These are phyloP conservation scores for Lepraria neglecta DNA, from an alignment of 495 filamentous ascomycete genomes.

Conservation along the genomic window DNA sequence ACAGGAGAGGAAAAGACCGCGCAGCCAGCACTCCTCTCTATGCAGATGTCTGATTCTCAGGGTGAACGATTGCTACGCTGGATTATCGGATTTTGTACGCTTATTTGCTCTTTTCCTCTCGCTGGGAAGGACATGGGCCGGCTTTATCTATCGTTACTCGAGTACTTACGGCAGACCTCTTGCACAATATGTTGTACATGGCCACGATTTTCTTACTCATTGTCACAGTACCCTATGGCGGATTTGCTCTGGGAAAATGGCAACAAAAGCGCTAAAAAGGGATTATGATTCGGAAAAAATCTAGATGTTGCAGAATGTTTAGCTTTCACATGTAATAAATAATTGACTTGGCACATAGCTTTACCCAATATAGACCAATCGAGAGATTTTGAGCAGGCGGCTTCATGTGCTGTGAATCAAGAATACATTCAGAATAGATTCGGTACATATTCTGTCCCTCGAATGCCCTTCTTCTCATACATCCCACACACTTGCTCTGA, in stretches of 20 bases:
- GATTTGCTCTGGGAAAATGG: too few relatives aligned
- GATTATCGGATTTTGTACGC: not conserved
- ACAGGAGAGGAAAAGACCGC: conserved; percentile 10
- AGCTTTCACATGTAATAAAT: not conserved
- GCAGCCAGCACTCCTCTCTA: conserved; percentile 16
- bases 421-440: not conserved
- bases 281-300: not conserved
- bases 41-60: conserved; percentile 2
- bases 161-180: too few relatives aligned
- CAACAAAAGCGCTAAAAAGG: too few relatives aligned
- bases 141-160: too few relatives aligned
- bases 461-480: too few relatives aligned
- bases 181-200: too few relatives aligned
- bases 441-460: too few relatives aligned
- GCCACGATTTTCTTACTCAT: too few relatives aligned
- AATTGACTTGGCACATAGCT: not conserved
- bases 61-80: not conserved
- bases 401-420: not conserved
- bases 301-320: not conserved
- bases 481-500: too few relatives aligned
- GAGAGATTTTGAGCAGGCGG: not conserved
- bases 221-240: too few relatives aligned
- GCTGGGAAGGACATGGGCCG: not conserved
- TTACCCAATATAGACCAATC: conserved; percentile 4
- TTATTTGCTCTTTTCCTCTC: not conserved